Evolutionary conservation across 768 basidiomycete species (phyloP).

Genomic region (Psilocybe sp.): DNA sequence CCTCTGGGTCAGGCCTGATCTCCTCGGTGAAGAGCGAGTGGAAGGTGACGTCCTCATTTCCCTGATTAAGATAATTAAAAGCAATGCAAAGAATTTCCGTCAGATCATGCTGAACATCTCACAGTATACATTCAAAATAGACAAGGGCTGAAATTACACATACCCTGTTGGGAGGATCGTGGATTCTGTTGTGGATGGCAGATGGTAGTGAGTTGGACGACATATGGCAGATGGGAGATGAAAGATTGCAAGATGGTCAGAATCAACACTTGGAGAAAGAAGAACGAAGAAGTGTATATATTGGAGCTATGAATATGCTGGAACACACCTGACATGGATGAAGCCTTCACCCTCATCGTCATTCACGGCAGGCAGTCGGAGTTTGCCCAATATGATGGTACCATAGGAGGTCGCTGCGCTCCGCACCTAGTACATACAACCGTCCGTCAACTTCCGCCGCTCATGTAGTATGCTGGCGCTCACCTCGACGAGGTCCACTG

Average conservation of each 20-base stretch:
- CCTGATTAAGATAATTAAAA: constrained; percentile 32
- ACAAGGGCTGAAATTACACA: constrained; percentile 11
- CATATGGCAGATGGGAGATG: not conserved
- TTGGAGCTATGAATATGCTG: too few species aligned
- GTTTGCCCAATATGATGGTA: constrained; percentile 72
- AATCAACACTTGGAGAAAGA: too few species aligned
- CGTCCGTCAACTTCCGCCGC: constrained; percentile 24
- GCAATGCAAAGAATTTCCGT: constrained; percentile 2
- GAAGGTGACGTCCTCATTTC: constrained; percentile 61
- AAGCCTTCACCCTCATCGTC: constrained; percentile 65
- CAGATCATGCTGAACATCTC: not conserved
- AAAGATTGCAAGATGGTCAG: constrained; percentile 5
- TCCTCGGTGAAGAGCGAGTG: constrained; percentile 73
- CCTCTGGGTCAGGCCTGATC: constrained; percentile 41
- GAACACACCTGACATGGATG: constrained; percentile 63
- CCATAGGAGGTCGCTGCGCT: constrained; percentile 64
- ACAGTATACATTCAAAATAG: not conserved
- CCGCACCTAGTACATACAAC: constrained; percentile 31
- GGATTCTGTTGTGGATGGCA: constrained; percentile 45
- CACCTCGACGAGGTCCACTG: constrained; percentile 41
- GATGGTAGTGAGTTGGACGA: too few species aligned
- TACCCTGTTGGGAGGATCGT: constrained; percentile 73
- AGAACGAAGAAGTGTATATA: too few species aligned
- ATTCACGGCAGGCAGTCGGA: constrained; percentile 63
- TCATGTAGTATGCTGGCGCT: not conserved